These are phyloP conservation scores for Sisymbrium irio DNA, from an alignment of 345 rosid genomes.

Conservation along the genomic window DNA sequence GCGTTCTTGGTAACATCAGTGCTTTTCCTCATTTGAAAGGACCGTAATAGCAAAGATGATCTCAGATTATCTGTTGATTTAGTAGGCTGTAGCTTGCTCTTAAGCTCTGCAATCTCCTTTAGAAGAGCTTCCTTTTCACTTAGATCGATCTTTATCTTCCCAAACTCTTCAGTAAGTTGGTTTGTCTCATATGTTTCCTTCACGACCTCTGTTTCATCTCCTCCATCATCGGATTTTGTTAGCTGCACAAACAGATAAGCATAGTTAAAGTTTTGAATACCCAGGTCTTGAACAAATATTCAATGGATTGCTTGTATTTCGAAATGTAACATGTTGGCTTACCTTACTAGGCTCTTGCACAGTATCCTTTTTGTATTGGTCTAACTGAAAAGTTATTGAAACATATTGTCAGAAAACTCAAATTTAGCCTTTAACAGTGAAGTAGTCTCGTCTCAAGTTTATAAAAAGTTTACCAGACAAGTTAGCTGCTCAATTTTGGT, in stretches of 20 bases:
- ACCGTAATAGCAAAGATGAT: constrained; percentile 67
- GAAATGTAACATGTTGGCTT: neutral
- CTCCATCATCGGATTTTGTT: constrained; percentile 7
- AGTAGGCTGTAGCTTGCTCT: constrained; percentile 55
- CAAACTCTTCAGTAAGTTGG: constrained; percentile 48
- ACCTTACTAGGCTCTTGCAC: constrained; percentile 38
- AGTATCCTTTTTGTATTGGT: constrained; percentile 30
- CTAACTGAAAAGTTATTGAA: constrained; percentile 33
- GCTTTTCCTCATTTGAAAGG: constrained; percentile 65
- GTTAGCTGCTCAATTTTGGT: constrained; percentile 69
- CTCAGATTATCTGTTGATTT: constrained; percentile 67
- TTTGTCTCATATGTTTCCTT: constrained; percentile 46
- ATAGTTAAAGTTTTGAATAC: neutral
- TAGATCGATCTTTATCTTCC: constrained; percentile 38
- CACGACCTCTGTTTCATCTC: constrained; percentile 21
- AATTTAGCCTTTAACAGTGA: neutral
- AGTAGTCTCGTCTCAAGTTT: constrained; percentile 1
- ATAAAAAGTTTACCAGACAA: constrained; percentile 39
- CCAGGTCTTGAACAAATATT: neutral
- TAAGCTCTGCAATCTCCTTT: constrained; percentile 68
- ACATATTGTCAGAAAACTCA: constrained; percentile 8
- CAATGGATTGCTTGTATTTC: constrained; percentile 5
- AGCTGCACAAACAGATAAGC: constrained; percentile 22
- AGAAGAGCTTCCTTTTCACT: constrained; percentile 80
- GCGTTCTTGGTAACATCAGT: constrained; percentile 28